Base-by-base conservation (phyloP, 1,284 basidiomycete species). In the Melampsora americana region DNA sequence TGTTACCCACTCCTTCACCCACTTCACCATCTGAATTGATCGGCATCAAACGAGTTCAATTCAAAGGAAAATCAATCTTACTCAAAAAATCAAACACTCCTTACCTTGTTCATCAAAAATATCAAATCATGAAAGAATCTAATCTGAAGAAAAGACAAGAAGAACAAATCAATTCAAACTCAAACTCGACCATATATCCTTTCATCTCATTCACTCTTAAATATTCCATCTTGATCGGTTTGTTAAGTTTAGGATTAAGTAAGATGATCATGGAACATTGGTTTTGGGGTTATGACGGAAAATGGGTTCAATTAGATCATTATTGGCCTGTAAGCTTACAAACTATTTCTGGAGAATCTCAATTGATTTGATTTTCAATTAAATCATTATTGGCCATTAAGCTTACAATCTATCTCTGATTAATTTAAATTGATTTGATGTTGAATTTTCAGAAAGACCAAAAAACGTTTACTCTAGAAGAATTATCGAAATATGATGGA, bases 81-180 rank as follows among this genome's bases (percentile, higher is more conserved):
- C 87, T 87, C 78, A 93, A 92, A 84, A 83, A 87, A 72, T 90
- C 91, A 46, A 93, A 93, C 83, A 85, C 86, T 78, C 92, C 91
- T 26, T 93, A 91, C 83, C 86, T 92, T 67, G 88, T 88, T 89
- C 92, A 84, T 79, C 71, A 73, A 44, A 39, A 62, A 0, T 62
- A 73, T 44, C 65, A 72, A 39, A 44, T 44, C n/a, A 65, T 56
- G 53, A 56, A 56, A 28, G 6, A 56, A 56, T 9, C 5, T 23
- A 4, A n/a, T n/a, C n/a, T n/a, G n/a, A n/a, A n/a, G n/a, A 53
- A 23, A 53, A 53, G 14, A 5, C 50, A 18, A 53, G 14, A 2
- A 5, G 5, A 23, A 9, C 53, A 56, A 18, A 56, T 5, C 26
- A n/a, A 23, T 11, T 20, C 53, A 12, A n/a, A 1, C 26, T 46